Evolutionary conservation across 306 rosid species (phyloP).

Genomic region (Ormosia emarginata): DNA sequence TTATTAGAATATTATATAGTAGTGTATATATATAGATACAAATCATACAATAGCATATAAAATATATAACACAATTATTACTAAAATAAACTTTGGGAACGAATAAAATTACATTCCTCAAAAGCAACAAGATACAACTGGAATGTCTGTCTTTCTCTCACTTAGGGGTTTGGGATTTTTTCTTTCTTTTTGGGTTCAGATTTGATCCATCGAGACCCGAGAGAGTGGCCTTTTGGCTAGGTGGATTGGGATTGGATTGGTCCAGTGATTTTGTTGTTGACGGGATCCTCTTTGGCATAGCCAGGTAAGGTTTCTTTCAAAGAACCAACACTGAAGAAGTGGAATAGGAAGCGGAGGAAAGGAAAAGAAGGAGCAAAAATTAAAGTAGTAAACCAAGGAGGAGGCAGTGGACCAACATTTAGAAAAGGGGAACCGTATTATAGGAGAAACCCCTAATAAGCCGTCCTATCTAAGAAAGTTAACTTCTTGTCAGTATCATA

Average conservation of each 20-base stretch:
- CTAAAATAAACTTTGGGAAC: constrained; percentile 57
- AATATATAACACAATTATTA: constrained; percentile 30
- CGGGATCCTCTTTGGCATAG: constrained; percentile 47
- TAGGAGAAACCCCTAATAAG: constrained; percentile 35
- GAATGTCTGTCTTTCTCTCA: constrained; percentile 79
- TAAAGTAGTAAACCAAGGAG: constrained; percentile 35
- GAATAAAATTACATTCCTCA: constrained; percentile 60
- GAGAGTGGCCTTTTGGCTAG: constrained; percentile 28
- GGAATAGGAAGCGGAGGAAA: constrained; percentile 11
- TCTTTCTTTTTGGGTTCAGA: constrained; percentile 7
- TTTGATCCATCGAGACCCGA: constrained; percentile 21
- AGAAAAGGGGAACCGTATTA: constrained; percentile 31
- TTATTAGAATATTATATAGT: background rate
- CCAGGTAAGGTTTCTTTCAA: constrained; percentile 30
- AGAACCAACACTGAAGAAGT: constrained; percentile 27
- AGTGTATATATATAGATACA: background rate
- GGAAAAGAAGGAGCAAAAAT: constrained; percentile 13
- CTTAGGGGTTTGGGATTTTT: constrained; percentile 37
- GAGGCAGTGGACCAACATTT: constrained; percentile 49
- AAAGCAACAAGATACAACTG: constrained; percentile 95
- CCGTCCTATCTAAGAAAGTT: constrained; percentile 50
- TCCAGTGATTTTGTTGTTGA: constrained; percentile 63
- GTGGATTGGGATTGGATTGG: constrained; percentile 53
- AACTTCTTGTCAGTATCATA: constrained; percentile 50
- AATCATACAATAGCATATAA: background rate